Conservation (phyloP, 805 yeast genomes). For the Yarrowia sp. region DNA sequence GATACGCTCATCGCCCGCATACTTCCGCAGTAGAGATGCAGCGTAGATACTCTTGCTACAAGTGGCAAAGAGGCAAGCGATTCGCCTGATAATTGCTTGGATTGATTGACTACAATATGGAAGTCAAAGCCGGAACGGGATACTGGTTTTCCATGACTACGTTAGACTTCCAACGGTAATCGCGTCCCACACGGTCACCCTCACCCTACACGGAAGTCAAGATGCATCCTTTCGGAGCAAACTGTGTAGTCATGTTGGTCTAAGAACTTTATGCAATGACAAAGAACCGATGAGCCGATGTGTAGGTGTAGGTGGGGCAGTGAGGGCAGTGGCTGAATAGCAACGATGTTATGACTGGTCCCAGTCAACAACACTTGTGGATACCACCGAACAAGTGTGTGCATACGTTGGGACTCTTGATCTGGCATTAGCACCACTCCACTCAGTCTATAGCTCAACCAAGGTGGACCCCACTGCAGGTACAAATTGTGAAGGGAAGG, state of each 20-base stretch:
- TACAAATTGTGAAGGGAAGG: background rate
- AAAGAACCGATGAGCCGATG: background rate
- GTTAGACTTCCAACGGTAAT: too few relatives aligned
- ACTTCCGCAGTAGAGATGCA: background rate
- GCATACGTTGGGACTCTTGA: too few relatives aligned
- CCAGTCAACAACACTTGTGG: too few relatives aligned
- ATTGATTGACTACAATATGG: background rate
- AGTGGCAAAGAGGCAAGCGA: background rate
- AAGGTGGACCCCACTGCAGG: background rate
- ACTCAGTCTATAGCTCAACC: background rate
- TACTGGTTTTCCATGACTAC: too few relatives aligned
- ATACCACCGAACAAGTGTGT: too few relatives aligned
- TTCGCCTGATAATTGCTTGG: too few relatives aligned
- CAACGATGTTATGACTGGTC: too few relatives aligned
- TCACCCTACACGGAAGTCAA: background rate
- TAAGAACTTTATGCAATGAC: background rate
- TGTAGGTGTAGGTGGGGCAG: too few relatives aligned
- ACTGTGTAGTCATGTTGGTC: background rate
- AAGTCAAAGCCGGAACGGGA: background rate
- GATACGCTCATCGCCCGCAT: background rate
- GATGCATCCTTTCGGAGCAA: conserved; percentile 13
- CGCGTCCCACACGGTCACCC: too few relatives aligned
- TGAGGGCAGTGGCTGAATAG: too few relatives aligned
- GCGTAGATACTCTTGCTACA: background rate
- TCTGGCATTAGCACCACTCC: background rate